Conservation (phyloP, 805 yeast species). For the Pichia gijzeniarum region DNA sequence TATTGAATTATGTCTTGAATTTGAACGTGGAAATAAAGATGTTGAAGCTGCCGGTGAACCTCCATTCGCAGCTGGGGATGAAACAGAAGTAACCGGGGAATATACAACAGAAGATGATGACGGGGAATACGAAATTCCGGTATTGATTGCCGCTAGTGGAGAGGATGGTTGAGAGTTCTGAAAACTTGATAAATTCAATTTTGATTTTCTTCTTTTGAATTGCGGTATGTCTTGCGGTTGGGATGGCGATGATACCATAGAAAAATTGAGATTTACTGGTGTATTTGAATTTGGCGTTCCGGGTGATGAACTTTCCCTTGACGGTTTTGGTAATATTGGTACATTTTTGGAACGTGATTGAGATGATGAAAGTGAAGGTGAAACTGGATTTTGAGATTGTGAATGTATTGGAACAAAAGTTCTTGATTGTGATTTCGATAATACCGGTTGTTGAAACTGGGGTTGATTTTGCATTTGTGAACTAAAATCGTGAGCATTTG, state of each 20-base stretch:
- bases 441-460: constrained; percentile 7
- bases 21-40: constrained; percentile 13
- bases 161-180: constrained; percentile 25
- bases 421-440: background rate
- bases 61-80: background rate
- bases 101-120: constrained; percentile 11
- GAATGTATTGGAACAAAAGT: background rate
- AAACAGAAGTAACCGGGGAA: constrained; percentile 16
- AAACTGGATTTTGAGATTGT: constrained; percentile 1
- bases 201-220: constrained; percentile 29
- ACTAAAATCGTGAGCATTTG: constrained; percentile 3
- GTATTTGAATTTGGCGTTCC: constrained; percentile 18
- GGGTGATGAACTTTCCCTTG: constrained; percentile 20
- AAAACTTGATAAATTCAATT: constrained; percentile 13
- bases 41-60: constrained; percentile 16
- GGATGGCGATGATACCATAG: constrained; percentile 14
- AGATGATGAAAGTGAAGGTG: background rate
- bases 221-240: constrained; percentile 29
- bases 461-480: background rate
- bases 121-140: constrained; percentile 3
- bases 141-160: constrained; percentile 15
- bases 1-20: constrained; percentile 24
- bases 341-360: constrained; percentile 25
- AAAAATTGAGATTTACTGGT: constrained; percentile 11
- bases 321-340: constrained; percentile 32